These are phyloP conservation scores for Podospora pseudocomata DNA, from an alignment of 495 filamentous ascomycete genomes.

Conservation along the genomic window DNA sequence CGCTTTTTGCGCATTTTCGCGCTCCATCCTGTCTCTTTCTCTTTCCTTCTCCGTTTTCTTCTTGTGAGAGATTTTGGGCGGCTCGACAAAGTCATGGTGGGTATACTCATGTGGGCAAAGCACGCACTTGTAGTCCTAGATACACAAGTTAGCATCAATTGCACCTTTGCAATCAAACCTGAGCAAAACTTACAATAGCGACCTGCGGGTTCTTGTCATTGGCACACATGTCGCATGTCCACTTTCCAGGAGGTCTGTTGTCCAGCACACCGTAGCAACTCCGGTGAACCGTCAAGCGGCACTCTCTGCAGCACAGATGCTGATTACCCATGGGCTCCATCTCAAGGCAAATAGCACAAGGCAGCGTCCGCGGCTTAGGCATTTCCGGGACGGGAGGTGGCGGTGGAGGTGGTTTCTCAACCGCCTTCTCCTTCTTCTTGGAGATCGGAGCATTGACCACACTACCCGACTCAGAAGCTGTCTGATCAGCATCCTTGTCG, in stretches of 20 bases:
- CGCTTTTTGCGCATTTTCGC: slow-evolving; percentile 68
- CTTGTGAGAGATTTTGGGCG: slow-evolving; percentile 69
- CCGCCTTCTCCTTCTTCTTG: slow-evolving; percentile 67
- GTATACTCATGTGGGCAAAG: slow-evolving; percentile 77
- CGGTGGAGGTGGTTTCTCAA: slow-evolving; percentile 44
- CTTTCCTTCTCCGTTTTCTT: slow-evolving; percentile 93
- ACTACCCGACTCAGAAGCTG: slow-evolving; percentile 34
- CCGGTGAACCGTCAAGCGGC: slow-evolving; percentile 87
- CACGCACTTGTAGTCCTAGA: slow-evolving; percentile 81
- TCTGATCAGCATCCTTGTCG: slow-evolving; percentile 47
- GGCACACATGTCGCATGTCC: slow-evolving; percentile 92
- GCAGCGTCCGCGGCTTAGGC: slow-evolving; percentile 69
- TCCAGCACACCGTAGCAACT: slow-evolving; percentile 84
- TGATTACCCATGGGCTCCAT: slow-evolving; percentile 69
- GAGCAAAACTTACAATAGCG: slow-evolving; percentile 62
- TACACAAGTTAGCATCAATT: slow-evolving; percentile 26
- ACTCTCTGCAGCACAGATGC: slow-evolving; percentile 74
- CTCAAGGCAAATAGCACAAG: slow-evolving; percentile 80
- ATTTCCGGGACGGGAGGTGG: slow-evolving; percentile 64
- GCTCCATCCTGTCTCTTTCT: slow-evolving; percentile 81
- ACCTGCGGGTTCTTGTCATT: slow-evolving; percentile 87
- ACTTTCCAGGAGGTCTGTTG: slow-evolving; percentile 68
- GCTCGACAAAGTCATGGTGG: slow-evolving; percentile 78
- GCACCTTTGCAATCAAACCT: neutral
- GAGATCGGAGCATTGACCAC: slow-evolving; percentile 26